phyloP scores from a whole-genome alignment of 2,329 filamentous ascomycete species.

The Exophiala calicioides region DNA sequence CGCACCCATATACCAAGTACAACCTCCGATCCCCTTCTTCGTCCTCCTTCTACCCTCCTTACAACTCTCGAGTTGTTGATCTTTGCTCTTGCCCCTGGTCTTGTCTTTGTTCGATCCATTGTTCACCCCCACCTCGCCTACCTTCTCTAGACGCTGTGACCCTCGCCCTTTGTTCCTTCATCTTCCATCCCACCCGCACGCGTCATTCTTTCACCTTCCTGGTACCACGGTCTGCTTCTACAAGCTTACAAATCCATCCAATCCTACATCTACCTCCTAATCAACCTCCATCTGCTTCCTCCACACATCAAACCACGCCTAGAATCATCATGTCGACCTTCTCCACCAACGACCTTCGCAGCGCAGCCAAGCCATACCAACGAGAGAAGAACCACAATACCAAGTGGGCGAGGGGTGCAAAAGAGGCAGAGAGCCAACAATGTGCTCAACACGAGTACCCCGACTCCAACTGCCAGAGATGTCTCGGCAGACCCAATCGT shows the following conservation, averaged over 20 bases:
- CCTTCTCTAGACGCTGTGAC: too few relatives aligned
- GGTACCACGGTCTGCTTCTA: background rate
- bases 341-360: conserved; percentile 56
- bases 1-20: background rate
- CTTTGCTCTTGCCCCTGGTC: conserved; percentile 8
- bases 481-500: conserved; percentile 21
- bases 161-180: conserved; percentile 23
- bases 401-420: conserved; percentile 43
- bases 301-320: conserved; percentile 17
- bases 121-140: conserved; percentile 1
- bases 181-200: conserved; percentile 13
- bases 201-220: conserved; percentile 11
- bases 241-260: too few relatives aligned
- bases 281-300: conserved; percentile 3
- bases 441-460: conserved; percentile 22
- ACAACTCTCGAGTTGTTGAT: conserved; percentile 9
- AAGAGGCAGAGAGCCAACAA: conserved; percentile 6
- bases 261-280: too few relatives aligned
- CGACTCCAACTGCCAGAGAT: conserved; percentile 27
- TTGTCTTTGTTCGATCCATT: conserved; percentile 4
- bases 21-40: background rate
- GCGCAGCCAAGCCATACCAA: conserved; percentile 52
- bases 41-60: conserved; percentile 6
- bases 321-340: conserved; percentile 38
- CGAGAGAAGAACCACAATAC: conserved; percentile 42